Conservation (phyloP, 2,329 filamentous ascomycete species). For the Epichloe sp. region DNA sequence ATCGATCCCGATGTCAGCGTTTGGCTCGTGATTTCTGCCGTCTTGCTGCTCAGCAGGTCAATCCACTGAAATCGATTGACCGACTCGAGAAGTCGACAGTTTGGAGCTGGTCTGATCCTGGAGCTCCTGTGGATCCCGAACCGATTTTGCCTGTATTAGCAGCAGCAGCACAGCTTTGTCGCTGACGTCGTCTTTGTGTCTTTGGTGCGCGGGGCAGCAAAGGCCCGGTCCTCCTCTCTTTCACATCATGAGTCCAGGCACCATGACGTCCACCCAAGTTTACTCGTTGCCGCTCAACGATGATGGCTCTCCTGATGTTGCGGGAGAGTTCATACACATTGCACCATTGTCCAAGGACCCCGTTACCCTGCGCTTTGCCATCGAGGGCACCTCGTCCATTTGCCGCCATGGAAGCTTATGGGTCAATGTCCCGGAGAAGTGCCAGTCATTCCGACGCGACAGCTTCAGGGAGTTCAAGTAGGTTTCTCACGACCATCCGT, state of each 20-base stretch:
- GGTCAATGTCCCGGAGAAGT: conserved; percentile 83
- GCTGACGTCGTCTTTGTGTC: not conserved
- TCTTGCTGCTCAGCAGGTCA: not conserved
- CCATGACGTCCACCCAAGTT: conserved; percentile 56
- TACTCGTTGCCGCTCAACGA: conserved; percentile 88
- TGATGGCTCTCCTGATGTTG: conserved; percentile 78
- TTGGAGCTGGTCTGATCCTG: not conserved
- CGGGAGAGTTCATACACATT: conserved; percentile 84
- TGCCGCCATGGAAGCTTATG: conserved; percentile 88
- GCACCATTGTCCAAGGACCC: conserved; percentile 61
- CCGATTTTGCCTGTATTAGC: not conserved
- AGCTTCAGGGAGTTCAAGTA: conserved; percentile 84
- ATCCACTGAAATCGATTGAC: not conserved
- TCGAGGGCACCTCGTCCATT: conserved; percentile 91
- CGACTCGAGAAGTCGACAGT: not conserved
- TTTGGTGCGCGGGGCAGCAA: conserved; percentile 9
- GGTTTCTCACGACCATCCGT: conserved; percentile 17
- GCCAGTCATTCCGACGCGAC: conserved; percentile 61
- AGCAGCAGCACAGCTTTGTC: not conserved
- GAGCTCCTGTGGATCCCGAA: conserved; percentile 2
- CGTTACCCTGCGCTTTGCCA: conserved; percentile 73
- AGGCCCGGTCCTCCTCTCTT: conserved; percentile 14
- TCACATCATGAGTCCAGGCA: conserved; percentile 43
- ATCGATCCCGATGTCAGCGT: not conserved
- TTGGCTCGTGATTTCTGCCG: not conserved